phyloP scores from a whole-genome alignment of 1,284 basidiomycete species.

The Boletus semigastroideus region DNA sequence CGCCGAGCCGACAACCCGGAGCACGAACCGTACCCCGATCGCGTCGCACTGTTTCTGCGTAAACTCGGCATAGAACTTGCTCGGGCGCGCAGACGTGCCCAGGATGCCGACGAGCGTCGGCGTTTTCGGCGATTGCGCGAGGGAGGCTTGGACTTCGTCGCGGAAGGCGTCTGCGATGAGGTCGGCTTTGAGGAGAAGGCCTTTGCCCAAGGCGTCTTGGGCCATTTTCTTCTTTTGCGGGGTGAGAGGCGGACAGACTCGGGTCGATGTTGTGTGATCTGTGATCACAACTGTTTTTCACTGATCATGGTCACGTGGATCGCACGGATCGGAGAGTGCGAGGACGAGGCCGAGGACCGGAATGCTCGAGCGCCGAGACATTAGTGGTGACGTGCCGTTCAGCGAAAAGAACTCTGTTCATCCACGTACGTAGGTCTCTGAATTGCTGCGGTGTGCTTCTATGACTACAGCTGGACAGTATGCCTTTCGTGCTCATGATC shows the following conservation, averaged over 20 bases:
- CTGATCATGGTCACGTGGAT: constrained; percentile 1
- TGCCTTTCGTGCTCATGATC: too few relatives aligned
- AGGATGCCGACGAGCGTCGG: constrained; percentile 93
- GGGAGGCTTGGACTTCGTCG: constrained; percentile 59
- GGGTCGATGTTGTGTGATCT: not conserved
- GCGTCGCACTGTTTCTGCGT: constrained; percentile 89
- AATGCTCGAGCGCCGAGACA: too few relatives aligned
- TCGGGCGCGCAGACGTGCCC: constrained; percentile 84
- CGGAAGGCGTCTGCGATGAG: constrained; percentile 65
- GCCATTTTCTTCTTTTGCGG: constrained; percentile 14
- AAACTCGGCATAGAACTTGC: constrained; percentile 91
- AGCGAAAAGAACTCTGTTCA: too few relatives aligned
- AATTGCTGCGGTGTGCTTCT: too few relatives aligned
- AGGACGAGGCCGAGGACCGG: not conserved
- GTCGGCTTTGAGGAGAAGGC: constrained; percentile 74
- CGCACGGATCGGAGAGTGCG: not conserved
- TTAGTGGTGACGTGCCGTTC: too few relatives aligned
- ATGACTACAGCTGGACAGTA: too few relatives aligned
- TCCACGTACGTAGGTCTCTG: too few relatives aligned
- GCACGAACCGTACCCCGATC: constrained; percentile 85
- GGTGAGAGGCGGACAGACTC: constrained; percentile 10
- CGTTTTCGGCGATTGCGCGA: constrained; percentile 40
- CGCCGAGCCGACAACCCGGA: constrained; percentile 73
- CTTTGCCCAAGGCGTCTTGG: constrained; percentile 49
- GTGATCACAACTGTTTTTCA: not conserved